phyloP scores from a whole-genome alignment of 305 asterid species.

The Plantago coronopus region DNA sequence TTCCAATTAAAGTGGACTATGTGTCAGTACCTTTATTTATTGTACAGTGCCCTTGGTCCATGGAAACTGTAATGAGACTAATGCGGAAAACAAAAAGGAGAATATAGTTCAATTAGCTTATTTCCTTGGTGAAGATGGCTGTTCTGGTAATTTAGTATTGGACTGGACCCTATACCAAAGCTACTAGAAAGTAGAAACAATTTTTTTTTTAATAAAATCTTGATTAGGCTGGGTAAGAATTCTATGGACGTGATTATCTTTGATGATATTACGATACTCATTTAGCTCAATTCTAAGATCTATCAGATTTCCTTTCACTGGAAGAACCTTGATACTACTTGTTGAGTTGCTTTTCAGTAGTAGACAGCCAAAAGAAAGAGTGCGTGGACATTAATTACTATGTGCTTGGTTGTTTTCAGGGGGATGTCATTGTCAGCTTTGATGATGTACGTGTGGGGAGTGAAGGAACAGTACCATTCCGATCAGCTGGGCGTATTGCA shows the following conservation, averaged over 20 bases:
- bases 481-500: conserved; percentile 90
- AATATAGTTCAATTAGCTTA: no score
- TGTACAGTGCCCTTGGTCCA: no score
- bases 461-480: conserved; percentile 97
- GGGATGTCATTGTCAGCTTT: conserved; percentile 92
- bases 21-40: no score
- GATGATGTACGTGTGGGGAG: conserved; percentile 79
- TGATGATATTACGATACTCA: not conserved
- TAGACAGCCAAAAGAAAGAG: conserved; percentile 11
- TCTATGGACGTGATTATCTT: conserved; percentile 1
- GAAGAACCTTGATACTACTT: not conserved
- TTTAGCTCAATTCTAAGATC: not conserved
- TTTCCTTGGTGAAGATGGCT: no score
- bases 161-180: no score
- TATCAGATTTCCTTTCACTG: conserved; percentile 1
- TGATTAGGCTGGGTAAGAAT: not conserved
- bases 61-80: no score
- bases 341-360: conserved; percentile 15
- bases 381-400: conserved; percentile 18
- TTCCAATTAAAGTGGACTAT: no score
- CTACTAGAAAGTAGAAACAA: no score
- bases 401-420: conserved; percentile 50
- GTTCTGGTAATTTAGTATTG: no score
- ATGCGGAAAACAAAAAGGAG: no score
- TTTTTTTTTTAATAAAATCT: not conserved